Evolutionary conservation across 1,284 basidiomycete genomes (phyloP), one percentile per base, ranked within the genome.

Genomic region (Ganoderma lingzhi): DNA sequence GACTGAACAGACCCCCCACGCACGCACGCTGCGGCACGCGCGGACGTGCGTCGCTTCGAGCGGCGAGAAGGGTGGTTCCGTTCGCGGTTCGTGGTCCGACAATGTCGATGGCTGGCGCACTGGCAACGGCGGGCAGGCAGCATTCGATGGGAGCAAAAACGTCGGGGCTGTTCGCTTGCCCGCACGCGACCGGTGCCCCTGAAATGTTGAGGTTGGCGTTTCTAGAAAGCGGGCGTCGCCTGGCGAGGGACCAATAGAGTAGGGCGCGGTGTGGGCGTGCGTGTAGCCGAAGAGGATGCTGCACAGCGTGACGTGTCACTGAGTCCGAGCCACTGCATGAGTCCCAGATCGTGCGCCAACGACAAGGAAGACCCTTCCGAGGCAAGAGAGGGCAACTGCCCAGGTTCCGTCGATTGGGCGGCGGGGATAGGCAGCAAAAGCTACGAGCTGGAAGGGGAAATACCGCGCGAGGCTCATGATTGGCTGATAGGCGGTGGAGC

Each of bases 231-330:
- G 2, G 6, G 12, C 53, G 28, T 32, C 15, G 28, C 56, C 35
- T 30, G 35, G 35, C 35, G 32, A 30, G 56, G 35, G 9, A 39
- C 56, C 56, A 59, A 59, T 59, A 59, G 56, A 39, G 39, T 39
- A 59, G 35, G n/a, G 19, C 35, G 56, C 32, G 35, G 6, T 56
- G 53, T 56, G 53, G 53, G 32, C 32, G 53, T 56, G 53, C 53
- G 53, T 56, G 28, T 56, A 56, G 53, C 53, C 53, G 53, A 56
- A 56, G 53, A 56, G 53, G 53, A 59, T 19, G 19, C 35, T 59
- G 56, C 56, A 59, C 56, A 59, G 56, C 56, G 56, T 59, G 39
- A 59, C 56, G 56, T 39, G 56, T 37, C 35, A 59, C 48, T 28
- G 23, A 28, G 23, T 51, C 48, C 48, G 2, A 35, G 32, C 35